Evolutionary conservation across 2,329 filamentous ascomycete species (phyloP).

Genomic region (Calonectria hawksworthii): DNA sequence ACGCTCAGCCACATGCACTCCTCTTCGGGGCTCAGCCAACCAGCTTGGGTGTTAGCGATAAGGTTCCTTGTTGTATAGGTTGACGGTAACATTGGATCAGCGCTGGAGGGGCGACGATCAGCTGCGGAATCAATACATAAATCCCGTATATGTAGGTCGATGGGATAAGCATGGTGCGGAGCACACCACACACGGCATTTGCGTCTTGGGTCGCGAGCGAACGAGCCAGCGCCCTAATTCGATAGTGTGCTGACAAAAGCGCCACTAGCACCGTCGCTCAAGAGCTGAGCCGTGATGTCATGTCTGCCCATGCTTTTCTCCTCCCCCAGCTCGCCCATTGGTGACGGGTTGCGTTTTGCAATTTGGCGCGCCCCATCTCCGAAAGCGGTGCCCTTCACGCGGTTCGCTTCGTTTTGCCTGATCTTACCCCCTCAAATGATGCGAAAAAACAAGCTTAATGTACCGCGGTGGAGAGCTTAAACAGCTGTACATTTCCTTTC

Average conservation of each 20-base stretch:
- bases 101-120: background rate
- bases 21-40: background rate
- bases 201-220: background rate
- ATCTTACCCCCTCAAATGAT: background rate
- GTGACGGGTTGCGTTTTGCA: background rate
- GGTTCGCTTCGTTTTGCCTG: background rate
- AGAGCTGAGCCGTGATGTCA: constrained; percentile 15
- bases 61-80: constrained; percentile 7
- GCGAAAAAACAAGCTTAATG: constrained; percentile 8
- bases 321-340: background rate
- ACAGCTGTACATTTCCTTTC: background rate
- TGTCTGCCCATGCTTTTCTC: background rate
- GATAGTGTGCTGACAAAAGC: background rate
- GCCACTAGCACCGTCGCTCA: background rate
- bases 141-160: constrained; percentile 11
- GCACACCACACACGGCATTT: background rate
- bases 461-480: background rate
- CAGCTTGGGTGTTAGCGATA: background rate
- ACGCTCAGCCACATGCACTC: constrained; percentile 17
- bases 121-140: constrained; percentile 7
- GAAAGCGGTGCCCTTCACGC: background rate
- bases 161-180: constrained; percentile 5
- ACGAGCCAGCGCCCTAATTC: background rate
- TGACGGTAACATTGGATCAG: background rate
- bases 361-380: background rate